Base-by-base conservation (phyloP, 805 yeast species). In the Pichia cephalocereana region DNA sequence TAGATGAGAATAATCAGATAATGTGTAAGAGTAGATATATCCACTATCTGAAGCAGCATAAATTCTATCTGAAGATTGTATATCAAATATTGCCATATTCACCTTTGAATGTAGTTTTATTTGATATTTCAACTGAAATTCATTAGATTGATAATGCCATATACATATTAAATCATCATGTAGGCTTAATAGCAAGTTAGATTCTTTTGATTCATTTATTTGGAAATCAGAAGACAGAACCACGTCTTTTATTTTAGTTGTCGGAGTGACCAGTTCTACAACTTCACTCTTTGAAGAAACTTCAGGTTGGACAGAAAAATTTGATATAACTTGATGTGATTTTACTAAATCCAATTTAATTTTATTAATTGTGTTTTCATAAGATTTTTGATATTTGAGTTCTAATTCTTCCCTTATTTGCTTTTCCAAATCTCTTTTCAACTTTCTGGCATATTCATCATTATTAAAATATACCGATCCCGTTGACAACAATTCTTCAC, bases 391-490 rank as follows among this genome's bases (percentile, higher is more conserved):
- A 32, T 46, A 49, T 15, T 44, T 50, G 23, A 37, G 40, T 40
- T 45, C 51, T n/a, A 51, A 19, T 30, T 49, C 28, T 4, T 10
- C 31, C 19, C 52, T 42, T 9, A 45, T 46, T 28, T 52, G 54
- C 14, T 34, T 32, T 32, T 53, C 57, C 6, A 58, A 18, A 15
- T 46, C 46, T 12, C 46, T 46, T 41, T 51, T 41, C 8, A 56
- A 15, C 6, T 7, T 11, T 15, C 15, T 34, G 1, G 37, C 12
- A 15, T 14, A 15, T 7, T 34, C 17, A 34, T 34, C 10, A 30
- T 30, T 30, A 30, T 30, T 8, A 12, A 6, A 30, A 30, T 30
- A 9, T 8, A 12, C 6, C 1, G 32, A 23, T 23, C 7, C 26
- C 1, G 26, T 23, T 23, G 26, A 6, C 26, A 23, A 23, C 5